Evolutionary conservation across 2,329 filamentous ascomycete genomes (phyloP).

Genomic region (Arthroderma uncinatum): DNA sequence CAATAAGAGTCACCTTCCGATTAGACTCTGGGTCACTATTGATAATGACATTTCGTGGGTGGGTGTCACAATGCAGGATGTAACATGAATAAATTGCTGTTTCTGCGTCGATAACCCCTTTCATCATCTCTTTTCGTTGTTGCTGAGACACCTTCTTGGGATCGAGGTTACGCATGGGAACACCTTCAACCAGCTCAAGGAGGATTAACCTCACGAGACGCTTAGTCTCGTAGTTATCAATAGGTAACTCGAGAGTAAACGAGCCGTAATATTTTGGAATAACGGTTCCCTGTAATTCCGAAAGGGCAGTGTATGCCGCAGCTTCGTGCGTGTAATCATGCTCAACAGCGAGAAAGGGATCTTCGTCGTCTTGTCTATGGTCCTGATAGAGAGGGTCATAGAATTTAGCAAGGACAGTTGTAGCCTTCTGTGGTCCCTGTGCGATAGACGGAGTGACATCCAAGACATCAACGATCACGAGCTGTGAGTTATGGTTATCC

Average conservation of each 20-base stretch:
- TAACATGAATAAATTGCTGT: constrained; percentile 12
- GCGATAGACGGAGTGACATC: background rate
- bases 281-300: constrained; percentile 4
- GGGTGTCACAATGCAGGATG: constrained; percentile 13
- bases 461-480: constrained; percentile 1
- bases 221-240: background rate
- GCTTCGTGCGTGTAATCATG: constrained; percentile 6
- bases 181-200: constrained; percentile 16
- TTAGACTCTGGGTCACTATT: background rate
- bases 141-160: constrained; percentile 11
- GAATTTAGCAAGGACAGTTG: constrained; percentile 9
- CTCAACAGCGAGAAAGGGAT: constrained; percentile 7
- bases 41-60: constrained; percentile 16
- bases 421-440: background rate
- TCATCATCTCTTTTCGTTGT: constrained; percentile 16
- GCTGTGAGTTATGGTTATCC: constrained; percentile 8
- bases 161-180: constrained; percentile 13
- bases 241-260: constrained; percentile 6
- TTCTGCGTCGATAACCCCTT: constrained; percentile 18
- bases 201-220: constrained; percentile 18
- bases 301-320: constrained; percentile 3
- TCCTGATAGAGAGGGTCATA: constrained; percentile 10
- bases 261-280: constrained; percentile 10
- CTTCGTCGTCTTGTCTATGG: constrained; percentile 3
- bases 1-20: constrained; percentile 7